Conservation (phyloP, 768 basidiomycete genomes). For the Psilocybe subaeruginosa region DNA sequence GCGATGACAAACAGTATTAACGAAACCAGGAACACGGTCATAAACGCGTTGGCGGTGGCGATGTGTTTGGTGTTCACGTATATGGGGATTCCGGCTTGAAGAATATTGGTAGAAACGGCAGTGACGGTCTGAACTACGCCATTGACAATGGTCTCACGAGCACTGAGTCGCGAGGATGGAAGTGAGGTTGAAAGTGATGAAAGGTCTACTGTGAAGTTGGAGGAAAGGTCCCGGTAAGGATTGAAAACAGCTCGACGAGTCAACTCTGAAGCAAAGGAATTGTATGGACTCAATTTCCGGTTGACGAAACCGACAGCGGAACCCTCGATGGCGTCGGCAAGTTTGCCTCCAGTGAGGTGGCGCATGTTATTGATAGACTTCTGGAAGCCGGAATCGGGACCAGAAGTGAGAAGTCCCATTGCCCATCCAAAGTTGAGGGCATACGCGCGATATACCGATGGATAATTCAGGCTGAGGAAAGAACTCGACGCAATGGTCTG, state of each 20-base stretch:
- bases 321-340: slow-evolving; percentile 60
- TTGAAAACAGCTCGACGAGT: not conserved
- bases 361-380: slow-evolving; percentile 82
- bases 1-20: slow-evolving; percentile 72
- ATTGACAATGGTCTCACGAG: slow-evolving; percentile 25
- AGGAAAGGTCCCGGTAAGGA: not conserved
- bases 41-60: slow-evolving; percentile 86
- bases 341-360: slow-evolving; percentile 75
- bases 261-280: slow-evolving; percentile 28
- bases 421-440: slow-evolving; percentile 91
- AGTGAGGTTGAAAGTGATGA: not conserved
- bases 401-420: slow-evolving; percentile 68
- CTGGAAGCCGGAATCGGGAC: slow-evolving; percentile 64
- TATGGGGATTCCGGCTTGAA: slow-evolving; percentile 82
- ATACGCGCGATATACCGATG: slow-evolving; percentile 79
- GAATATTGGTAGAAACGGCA: slow-evolving; percentile 59
- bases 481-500: slow-evolving; percentile 83
- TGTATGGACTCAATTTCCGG: slow-evolving; percentile 81
- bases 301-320: slow-evolving; percentile 79
- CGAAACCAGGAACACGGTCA: slow-evolving; percentile 79
- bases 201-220: slow-evolving; percentile 2
- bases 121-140: slow-evolving; percentile 70
- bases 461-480: slow-evolving; percentile 86
- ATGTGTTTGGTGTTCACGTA: slow-evolving; percentile 80
- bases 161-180: not conserved